Evolutionary conservation across 139 green algal genomes (phyloP).

Genomic region (Tetradesmus lagerheimii): DNA sequence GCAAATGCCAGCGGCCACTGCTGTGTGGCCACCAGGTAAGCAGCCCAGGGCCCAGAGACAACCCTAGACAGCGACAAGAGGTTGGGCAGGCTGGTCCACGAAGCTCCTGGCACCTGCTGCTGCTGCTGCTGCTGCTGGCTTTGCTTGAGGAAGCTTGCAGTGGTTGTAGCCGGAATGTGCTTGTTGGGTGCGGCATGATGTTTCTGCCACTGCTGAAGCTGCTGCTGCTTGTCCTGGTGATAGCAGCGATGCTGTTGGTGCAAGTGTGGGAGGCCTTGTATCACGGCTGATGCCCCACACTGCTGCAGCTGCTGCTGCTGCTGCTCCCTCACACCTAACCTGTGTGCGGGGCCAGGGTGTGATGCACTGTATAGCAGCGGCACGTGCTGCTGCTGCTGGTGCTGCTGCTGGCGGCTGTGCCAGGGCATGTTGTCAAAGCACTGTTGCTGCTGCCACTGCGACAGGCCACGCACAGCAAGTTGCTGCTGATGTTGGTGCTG

Average conservation of each 20-base stretch:
- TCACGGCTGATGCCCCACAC: neutral
- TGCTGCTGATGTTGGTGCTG: neutral
- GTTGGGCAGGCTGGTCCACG: slow-evolving; percentile 53
- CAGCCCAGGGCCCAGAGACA: slow-evolving; percentile 52
- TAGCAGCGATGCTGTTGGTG: neutral
- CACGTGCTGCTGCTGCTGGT: neutral
- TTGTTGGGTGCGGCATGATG: neutral
- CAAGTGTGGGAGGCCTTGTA: neutral
- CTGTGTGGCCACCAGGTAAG: slow-evolving; percentile 54
- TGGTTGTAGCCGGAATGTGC: neutral
- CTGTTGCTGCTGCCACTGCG: neutral
- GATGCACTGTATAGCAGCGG: no score
- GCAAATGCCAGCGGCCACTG: slow-evolving; percentile 54
- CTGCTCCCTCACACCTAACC: no score
- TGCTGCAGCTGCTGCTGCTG: neutral
- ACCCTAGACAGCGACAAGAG: slow-evolving; percentile 57
- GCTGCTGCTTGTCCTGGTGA: neutral
- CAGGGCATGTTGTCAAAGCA: neutral
- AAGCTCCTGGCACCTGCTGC: neutral
- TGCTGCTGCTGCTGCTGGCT: neutral
- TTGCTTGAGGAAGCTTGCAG: no score
- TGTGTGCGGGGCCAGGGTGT: no score
- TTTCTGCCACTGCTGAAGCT: neutral
- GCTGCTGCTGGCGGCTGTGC: neutral
- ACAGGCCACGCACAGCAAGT: neutral